These are phyloP conservation scores for Pulveroboletus sp. DNA, from an alignment of 768 basidiomycete species.

Conservation along the genomic window DNA sequence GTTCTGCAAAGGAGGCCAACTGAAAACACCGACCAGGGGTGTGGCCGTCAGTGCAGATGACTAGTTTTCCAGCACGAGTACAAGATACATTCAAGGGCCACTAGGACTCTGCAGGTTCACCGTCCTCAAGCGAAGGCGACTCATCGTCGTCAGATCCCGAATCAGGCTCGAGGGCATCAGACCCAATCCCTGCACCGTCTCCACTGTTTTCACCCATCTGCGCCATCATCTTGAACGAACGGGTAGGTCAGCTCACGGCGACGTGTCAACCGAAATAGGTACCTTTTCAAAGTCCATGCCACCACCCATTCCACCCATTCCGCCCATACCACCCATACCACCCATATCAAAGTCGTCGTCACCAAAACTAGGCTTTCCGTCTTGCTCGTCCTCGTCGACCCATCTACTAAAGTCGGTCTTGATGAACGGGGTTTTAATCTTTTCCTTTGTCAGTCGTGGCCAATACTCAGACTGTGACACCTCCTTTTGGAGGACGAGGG, in stretches of 20 bases:
- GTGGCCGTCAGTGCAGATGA: too few relatives aligned
- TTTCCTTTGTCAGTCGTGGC: slow-evolving; percentile 90
- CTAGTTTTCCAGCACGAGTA: neutral
- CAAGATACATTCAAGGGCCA: slow-evolving; percentile 1
- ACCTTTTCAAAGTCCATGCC: slow-evolving; percentile 68
- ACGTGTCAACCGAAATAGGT: slow-evolving; percentile 4
- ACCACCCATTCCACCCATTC: slow-evolving; percentile 33
- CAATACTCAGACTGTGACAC: slow-evolving; percentile 73
- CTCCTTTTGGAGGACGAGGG: slow-evolving; percentile 76
- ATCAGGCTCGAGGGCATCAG: slow-evolving; percentile 30
- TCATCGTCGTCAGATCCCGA: slow-evolving; percentile 31
- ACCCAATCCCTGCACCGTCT: neutral
- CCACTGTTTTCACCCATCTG: slow-evolving; percentile 23
- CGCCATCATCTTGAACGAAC: slow-evolving; percentile 37
- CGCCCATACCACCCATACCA: slow-evolving; percentile 17
- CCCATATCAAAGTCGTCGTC: slow-evolving; percentile 33
- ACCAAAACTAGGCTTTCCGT: slow-evolving; percentile 43
- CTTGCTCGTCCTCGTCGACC: slow-evolving; percentile 98
- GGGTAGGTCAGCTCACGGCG: slow-evolving; percentile 2
- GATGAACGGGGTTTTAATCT: slow-evolving; percentile 70
- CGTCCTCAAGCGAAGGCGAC: too few relatives aligned
- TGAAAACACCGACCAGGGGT: too few relatives aligned
- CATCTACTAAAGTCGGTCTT: slow-evolving; percentile 96
- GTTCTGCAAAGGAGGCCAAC: too few relatives aligned
- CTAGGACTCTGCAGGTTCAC: too few relatives aligned